Conservation (phyloP, 192 early-diverging fungal species). For the Backusella psychrophila region DNA sequence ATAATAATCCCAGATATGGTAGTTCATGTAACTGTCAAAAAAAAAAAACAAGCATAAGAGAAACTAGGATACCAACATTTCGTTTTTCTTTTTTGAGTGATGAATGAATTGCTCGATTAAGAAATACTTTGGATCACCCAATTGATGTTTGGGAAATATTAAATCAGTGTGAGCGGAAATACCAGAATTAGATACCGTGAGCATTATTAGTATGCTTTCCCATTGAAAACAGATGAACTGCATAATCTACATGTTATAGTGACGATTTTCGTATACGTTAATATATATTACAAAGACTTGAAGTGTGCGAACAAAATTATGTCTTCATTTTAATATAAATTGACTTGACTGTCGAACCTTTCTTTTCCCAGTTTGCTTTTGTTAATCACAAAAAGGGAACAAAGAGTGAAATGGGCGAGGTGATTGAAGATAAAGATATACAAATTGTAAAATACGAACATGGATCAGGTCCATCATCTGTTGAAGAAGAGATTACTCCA, state of each 20-base stretch:
- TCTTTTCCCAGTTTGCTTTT: not conserved
- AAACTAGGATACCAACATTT: no score
- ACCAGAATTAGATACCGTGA: not conserved
- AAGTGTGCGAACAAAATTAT: not conserved
- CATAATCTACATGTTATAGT: not conserved
- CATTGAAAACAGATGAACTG: not conserved
- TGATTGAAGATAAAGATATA: not conserved
- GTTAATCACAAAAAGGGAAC: not conserved
- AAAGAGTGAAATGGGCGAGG: not conserved
- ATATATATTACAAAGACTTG: not conserved
- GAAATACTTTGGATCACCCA: not conserved
- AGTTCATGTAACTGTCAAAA: not conserved
- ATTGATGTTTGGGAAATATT: not conserved
- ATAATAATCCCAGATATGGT: not conserved
- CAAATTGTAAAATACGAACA: not conserved
- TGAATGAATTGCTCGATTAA: not conserved
- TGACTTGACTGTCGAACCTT: not conserved
- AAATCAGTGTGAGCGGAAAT: not conserved
- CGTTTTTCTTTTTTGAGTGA: not conserved
- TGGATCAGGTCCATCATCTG: not conserved
- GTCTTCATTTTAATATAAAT: not conserved
- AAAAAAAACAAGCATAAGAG: not conserved
- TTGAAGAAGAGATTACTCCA: not conserved
- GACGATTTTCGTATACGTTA: not conserved
- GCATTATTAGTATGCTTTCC: not conserved